These are phyloP conservation scores for Penicillium coffeae DNA, from an alignment of 495 filamentous ascomycete species.

Conservation along the genomic window DNA sequence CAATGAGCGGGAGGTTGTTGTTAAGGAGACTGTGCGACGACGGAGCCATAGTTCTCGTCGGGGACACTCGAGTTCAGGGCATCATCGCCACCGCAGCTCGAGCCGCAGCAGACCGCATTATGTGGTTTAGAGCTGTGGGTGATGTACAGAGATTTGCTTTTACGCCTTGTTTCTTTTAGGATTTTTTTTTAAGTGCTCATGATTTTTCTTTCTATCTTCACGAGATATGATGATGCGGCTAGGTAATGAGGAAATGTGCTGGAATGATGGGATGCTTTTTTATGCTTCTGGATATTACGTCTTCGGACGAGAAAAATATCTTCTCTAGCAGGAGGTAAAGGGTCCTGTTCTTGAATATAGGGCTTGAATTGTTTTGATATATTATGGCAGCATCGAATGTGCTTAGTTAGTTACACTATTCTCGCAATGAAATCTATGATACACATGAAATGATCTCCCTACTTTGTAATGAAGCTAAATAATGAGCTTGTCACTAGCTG, in stretches of 20 bases:
- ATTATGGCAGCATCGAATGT: not conserved
- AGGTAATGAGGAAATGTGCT: not conserved
- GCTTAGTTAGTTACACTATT: not conserved
- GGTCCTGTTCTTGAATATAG: not conserved
- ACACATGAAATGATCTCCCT: not conserved
- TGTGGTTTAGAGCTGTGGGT: conserved; percentile 26
- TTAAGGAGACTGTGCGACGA: conserved; percentile 39
- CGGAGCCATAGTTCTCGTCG: conserved; percentile 41
- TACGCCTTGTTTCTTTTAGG: not conserved
- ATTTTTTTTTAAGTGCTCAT: not conserved
- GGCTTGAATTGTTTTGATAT: not conserved
- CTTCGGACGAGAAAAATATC: not conserved
- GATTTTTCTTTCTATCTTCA: not conserved
- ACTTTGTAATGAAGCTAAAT: not conserved
- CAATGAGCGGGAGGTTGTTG: conserved; percentile 29
- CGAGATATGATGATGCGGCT: not conserved
- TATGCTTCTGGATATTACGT: not conserved
- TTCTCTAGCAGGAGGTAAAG: not conserved
- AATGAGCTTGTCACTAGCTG: too few species aligned
- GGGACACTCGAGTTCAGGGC: conserved; percentile 26
- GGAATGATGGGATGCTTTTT: not conserved
- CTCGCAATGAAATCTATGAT: not conserved
- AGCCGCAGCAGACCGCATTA: conserved; percentile 37
- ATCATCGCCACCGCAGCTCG: conserved; percentile 33
- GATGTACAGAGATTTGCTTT: too few species aligned